These are phyloP conservation scores for Cryphonectria japonica DNA, from an alignment of 2,329 filamentous ascomycete genomes.

Conservation along the genomic window DNA sequence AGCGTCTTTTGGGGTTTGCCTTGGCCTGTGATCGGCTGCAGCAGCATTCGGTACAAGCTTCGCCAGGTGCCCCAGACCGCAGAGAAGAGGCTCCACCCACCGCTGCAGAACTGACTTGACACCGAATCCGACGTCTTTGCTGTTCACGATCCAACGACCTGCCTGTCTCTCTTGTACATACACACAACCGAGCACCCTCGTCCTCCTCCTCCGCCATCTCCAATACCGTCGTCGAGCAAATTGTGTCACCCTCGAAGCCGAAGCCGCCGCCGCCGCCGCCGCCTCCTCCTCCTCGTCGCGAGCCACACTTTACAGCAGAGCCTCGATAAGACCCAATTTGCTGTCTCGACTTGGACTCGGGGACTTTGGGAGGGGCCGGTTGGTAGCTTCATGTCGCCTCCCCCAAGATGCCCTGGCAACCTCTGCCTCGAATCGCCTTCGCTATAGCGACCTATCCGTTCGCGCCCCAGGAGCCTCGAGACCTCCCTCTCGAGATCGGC, in stretches of 20 bases:
- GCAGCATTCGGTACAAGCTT: neutral
- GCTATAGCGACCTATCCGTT: constrained; percentile 96
- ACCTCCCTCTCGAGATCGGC: constrained; percentile 94
- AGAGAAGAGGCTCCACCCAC: constrained; percentile 1
- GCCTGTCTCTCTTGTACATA: neutral
- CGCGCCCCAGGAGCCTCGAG: constrained; percentile 80
- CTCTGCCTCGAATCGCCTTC: constrained; percentile 95
- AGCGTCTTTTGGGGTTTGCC: neutral
- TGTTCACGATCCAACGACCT: neutral
- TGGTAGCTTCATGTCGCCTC: constrained; percentile 29
- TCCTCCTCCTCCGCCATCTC: neutral
- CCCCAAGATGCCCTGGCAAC: constrained; percentile 87
- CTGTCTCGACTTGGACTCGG: neutral
- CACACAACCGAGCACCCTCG: neutral
- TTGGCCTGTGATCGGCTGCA: neutral
- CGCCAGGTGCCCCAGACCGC: neutral
- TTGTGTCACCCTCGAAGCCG: neutral
- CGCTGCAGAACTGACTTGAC: neutral
- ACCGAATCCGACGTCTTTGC: neutral
- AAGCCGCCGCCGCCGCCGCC: neutral
- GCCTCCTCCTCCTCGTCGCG: neutral
- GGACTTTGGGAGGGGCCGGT: neutral
- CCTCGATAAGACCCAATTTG: neutral
- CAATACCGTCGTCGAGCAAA: neutral
- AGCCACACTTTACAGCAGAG: neutral